phyloP scores from a whole-genome alignment of 495 filamentous ascomycete species.

The Hyphodiscus hymeniophilus region DNA sequence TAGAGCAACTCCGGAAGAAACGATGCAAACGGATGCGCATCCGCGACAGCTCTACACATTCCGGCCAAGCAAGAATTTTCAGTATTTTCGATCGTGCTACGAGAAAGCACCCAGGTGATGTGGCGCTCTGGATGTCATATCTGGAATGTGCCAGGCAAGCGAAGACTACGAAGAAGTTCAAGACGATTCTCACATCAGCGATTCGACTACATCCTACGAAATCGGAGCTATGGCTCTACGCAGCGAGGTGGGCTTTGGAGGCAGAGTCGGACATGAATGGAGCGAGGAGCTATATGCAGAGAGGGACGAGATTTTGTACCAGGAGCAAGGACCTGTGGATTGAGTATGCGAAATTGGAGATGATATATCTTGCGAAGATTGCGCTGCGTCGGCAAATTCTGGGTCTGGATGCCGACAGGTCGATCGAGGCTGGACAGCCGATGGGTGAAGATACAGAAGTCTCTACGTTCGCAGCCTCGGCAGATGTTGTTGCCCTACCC shows the following conservation, averaged over 20 bases:
- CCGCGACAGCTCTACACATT: conserved; percentile 48
- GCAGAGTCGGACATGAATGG: conserved; percentile 74
- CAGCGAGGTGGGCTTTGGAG: conserved; percentile 68
- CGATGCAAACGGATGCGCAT: conserved; percentile 72
- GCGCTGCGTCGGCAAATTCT: conserved; percentile 60
- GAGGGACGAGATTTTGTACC: conserved; percentile 82
- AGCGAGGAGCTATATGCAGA: conserved; percentile 78
- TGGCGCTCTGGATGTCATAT: conserved; percentile 88
- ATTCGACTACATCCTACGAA: conserved; percentile 80
- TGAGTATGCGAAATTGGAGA: conserved; percentile 84
- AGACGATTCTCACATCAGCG: conserved; percentile 64
- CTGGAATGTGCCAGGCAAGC: conserved; percentile 71
- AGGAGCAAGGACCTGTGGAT: conserved; percentile 66
- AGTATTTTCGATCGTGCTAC: conserved; percentile 83
- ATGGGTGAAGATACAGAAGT: conserved; percentile 34
- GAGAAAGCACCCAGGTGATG: conserved; percentile 72
- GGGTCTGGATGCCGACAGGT: conserved; percentile 49
- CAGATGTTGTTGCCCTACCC: conserved; percentile 53
- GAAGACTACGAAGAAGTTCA: conserved; percentile 72
- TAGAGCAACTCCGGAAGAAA: conserved; percentile 74
- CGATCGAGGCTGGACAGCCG: conserved; percentile 34
- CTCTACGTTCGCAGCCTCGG: conserved; percentile 29
- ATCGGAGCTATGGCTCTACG: conserved; percentile 79
- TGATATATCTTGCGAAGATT: conserved; percentile 82
- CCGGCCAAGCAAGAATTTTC: conserved; percentile 75